phyloP scores from a whole-genome alignment of 1,284 basidiomycete genomes.

The Phellopilus nigrolimitatus region DNA sequence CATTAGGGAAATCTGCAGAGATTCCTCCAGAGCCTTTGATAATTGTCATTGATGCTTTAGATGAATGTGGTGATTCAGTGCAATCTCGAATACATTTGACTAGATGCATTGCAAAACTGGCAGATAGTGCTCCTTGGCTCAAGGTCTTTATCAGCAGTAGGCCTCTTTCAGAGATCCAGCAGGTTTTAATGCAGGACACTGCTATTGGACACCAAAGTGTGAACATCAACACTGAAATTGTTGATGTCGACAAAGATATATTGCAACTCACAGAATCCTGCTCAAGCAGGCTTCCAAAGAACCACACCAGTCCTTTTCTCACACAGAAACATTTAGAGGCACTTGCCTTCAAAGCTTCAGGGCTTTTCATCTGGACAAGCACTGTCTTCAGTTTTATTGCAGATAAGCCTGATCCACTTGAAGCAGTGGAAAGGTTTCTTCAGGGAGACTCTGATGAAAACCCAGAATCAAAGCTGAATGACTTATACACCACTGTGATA shows the following conservation, averaged over 20 bases:
- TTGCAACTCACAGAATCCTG: neutral
- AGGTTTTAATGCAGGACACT: neutral
- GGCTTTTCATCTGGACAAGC: slow-evolving; percentile 29
- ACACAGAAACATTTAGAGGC: no score
- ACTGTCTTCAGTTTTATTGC: slow-evolving; percentile 27
- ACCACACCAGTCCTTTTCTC: no score
- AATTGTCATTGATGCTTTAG: no score
- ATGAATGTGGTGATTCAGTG: no score
- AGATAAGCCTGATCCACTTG: slow-evolving; percentile 3
- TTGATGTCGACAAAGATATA: slow-evolving; percentile 1
- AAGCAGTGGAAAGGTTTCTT: slow-evolving; percentile 1
- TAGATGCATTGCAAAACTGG: no score
- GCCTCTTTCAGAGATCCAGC: neutral
- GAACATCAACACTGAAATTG: no score
- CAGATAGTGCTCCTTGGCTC: no score
- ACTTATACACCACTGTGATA: neutral
- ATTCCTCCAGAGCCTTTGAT: no score
- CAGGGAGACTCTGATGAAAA: neutral
- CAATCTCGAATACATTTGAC: no score
- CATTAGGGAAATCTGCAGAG: no score
- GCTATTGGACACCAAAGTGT: neutral
- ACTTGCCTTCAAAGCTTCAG: neutral
- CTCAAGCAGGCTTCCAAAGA: no score
- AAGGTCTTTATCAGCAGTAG: neutral
- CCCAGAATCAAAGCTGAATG: neutral